phyloP scores from a whole-genome alignment of 352 stramenopile genomes.

The Globisporangium iwayamae region DNA sequence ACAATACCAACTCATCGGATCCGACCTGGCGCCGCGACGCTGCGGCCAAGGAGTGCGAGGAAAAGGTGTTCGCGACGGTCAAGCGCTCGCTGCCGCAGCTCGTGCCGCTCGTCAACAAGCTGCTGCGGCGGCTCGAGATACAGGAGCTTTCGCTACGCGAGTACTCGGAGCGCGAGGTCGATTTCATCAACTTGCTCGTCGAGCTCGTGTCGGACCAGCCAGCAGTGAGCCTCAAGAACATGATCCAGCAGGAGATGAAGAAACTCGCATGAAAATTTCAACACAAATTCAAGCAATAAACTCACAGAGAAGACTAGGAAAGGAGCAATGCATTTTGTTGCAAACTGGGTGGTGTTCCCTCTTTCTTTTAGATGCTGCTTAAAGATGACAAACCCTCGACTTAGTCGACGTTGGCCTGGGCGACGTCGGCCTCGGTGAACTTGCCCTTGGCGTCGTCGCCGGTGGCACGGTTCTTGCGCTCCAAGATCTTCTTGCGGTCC shows the following conservation, averaged over 20 bases:
- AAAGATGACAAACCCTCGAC: constrained; percentile 13
- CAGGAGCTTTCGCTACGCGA: constrained; percentile 73
- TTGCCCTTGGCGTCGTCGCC: constrained; percentile 85
- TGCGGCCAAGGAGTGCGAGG: constrained; percentile 39
- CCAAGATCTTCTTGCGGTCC: constrained; percentile 98
- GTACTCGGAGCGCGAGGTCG: constrained; percentile 68
- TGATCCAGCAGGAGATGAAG: constrained; percentile 68
- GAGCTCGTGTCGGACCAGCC: constrained; percentile 76
- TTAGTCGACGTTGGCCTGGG: constrained; percentile 90
- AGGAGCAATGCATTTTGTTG: constrained; percentile 1
- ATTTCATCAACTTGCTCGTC: constrained; percentile 80
- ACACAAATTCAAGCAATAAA: neutral
- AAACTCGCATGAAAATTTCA: constrained; percentile 27
- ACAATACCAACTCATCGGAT: neutral
- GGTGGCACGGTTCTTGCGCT: constrained; percentile 95
- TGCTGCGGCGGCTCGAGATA: constrained; percentile 61
- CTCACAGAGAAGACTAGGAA: neutral
- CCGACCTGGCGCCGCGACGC: constrained; percentile 38
- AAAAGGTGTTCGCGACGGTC: constrained; percentile 51
- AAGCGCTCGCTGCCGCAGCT: constrained; percentile 66
- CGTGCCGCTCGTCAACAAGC: constrained; percentile 63
- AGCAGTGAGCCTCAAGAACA: constrained; percentile 49
- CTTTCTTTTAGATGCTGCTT: constrained; percentile 27
- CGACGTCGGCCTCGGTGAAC: constrained; percentile 87
- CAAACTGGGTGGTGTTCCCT: constrained; percentile 24